Base-by-base conservation (phyloP, 2,329 filamentous ascomycete species). In the Scolecobasidium constrictum region DNA sequence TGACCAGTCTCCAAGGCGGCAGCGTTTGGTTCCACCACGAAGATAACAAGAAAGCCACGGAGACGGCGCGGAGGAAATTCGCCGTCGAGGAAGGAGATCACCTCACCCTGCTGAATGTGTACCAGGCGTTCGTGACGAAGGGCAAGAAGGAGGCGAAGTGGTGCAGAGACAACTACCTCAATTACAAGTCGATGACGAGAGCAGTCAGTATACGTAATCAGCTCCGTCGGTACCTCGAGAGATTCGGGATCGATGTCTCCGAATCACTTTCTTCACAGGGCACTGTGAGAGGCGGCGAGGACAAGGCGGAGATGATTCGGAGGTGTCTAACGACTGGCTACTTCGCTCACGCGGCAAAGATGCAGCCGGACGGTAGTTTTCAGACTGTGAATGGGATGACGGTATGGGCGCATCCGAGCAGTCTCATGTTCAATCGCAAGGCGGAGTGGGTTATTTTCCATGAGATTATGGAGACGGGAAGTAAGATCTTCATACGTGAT, bases 391-490 rank as follows among this genome's bases (percentile, higher is more conserved):
- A 81, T 47, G 86, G 86, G 21, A 78, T 78, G 31, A 82, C 81
- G 40, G 68, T 96, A 42, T 76, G 94, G 66, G 86, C 87, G 17
- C 92, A 98, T 62, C 92, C 92, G 1, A 94, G 78, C 56, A 93
- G 84, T 31, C 65, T 96, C 51, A 86, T 96, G 78, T 96, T 96
- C 68, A 94, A 94, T 61, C 79, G 88, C 44, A 95, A 93, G 66
- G 86, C 86, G 9, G 87, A 95, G 49, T 96, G 90, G 87, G 87
- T 96, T 7, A 75, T 98, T 23, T 98, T 95, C 56, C 83, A 93
- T 53, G 90, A 95, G 64, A 78, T 94, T 28, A 77, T 94, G 71
- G 86, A 96, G 65, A 93, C 85, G 4, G 78, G 82, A 7, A 77
- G 76, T 49, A 96, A 96, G 69, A 87, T 77, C 1, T 96, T 82